Conservation (phyloP, 2,329 filamentous ascomycete genomes). For the Coniochaeta sp. region DNA sequence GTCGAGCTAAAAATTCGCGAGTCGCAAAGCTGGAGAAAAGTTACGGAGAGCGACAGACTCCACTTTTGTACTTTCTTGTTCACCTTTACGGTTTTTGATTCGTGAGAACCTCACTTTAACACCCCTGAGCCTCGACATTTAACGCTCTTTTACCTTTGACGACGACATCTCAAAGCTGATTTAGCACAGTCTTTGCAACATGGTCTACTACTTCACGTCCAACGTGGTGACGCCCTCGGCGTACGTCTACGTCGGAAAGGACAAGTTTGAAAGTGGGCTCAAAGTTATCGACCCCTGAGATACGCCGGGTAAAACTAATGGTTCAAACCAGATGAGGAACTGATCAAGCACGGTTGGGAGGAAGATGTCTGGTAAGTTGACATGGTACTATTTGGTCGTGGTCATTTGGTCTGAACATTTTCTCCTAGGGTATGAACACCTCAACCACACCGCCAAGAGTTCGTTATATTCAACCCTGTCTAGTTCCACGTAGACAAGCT, state of each 20-base stretch:
- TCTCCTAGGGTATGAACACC: conserved; percentile 23
- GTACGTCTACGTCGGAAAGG: conserved; percentile 94
- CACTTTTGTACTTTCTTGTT: neutral
- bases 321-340: conserved; percentile 82
- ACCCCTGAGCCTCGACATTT: too few species aligned
- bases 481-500: conserved; percentile 98
- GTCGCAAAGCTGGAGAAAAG: conserved; percentile 2
- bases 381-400: neutral
- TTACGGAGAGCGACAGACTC: conserved; percentile 1
- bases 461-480: conserved; percentile 3
- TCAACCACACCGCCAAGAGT: neutral
- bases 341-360: conserved; percentile 91
- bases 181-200: too few species aligned
- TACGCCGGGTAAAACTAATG: neutral
- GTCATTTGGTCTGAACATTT: neutral
- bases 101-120: conserved; percentile 1
- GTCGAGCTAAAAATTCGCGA: conserved; percentile 5
- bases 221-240: conserved; percentile 74
- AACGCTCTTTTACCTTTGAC: too few species aligned
- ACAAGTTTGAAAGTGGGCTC: conserved; percentile 89
- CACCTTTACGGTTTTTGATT: neutral
- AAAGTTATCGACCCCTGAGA: too few species aligned
- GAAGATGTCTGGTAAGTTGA: conserved; percentile 89
- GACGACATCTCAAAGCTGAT: too few species aligned
- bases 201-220: conserved; percentile 97